Conservation (phyloP, 495 filamentous ascomycete genomes). For the Eremomyces bilateralis region DNA sequence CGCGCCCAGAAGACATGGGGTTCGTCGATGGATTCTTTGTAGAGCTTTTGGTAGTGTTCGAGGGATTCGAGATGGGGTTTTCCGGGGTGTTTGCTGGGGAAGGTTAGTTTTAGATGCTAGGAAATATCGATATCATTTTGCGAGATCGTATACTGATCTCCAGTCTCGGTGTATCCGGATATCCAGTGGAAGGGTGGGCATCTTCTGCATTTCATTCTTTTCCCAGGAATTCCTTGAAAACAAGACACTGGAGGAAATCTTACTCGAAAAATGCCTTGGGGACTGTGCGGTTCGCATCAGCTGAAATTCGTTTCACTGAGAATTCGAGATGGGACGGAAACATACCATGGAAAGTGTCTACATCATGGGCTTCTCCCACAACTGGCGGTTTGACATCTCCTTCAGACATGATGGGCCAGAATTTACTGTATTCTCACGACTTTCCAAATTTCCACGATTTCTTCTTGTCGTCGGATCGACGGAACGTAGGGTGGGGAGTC, state of each 20-base stretch:
- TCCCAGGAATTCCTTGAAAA: background rate
- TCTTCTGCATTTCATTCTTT: background rate
- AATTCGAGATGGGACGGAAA: slow-evolving; percentile 5
- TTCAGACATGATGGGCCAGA: slow-evolving; percentile 54
- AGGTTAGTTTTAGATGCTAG: slow-evolving; percentile 1
- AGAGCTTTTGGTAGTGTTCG: slow-evolving; percentile 77
- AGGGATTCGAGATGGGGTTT: slow-evolving; percentile 46
- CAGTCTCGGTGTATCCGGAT: no score
- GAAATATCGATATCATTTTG: no score
- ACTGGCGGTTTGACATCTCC: slow-evolving; percentile 33
- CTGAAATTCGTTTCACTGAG: slow-evolving; percentile 4
- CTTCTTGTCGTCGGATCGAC: no score
- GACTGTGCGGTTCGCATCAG: slow-evolving; percentile 7
- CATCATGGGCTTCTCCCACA: slow-evolving; percentile 67
- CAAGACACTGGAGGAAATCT: slow-evolving; percentile 12
- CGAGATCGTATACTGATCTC: no score
- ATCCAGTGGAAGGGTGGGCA: no score
- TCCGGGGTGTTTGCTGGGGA: slow-evolving; percentile 39
- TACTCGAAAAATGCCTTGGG: slow-evolving; percentile 40
- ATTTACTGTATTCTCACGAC: no score
- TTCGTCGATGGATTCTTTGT: slow-evolving; percentile 87
- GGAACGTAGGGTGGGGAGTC: no score
- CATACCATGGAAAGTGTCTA: slow-evolving; percentile 48
- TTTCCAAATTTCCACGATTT: no score
- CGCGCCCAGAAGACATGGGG: slow-evolving; percentile 82